phyloP scores from a whole-genome alignment of 257 asterid genomes.

The Nicotiana attenuata region DNA sequence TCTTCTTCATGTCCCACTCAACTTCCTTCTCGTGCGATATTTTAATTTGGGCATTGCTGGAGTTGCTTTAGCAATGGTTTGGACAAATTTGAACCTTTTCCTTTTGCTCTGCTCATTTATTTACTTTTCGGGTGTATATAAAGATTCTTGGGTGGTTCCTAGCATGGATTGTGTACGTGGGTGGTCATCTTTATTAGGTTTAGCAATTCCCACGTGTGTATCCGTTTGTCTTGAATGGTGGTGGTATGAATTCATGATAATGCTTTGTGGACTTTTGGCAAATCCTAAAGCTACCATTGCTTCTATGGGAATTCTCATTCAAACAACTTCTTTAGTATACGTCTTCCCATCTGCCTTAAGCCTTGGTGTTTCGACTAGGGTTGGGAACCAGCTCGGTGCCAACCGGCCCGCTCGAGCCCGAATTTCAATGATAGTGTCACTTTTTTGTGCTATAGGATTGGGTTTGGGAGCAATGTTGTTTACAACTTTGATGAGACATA shows the following conservation, averaged over 20 bases:
- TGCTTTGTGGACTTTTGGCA: slow-evolving; percentile 62
- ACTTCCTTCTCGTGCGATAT: slow-evolving; percentile 52
- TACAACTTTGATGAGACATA: slow-evolving; percentile 51
- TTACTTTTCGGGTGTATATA: slow-evolving; percentile 60
- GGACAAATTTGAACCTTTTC: slow-evolving; percentile 67
- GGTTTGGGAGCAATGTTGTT: slow-evolving; percentile 69
- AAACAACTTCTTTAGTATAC: slow-evolving; percentile 77
- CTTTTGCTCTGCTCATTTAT: slow-evolving; percentile 43
- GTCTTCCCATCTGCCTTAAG: slow-evolving; percentile 84
- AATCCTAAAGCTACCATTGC: slow-evolving; percentile 80
- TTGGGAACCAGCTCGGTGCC: slow-evolving; percentile 78
- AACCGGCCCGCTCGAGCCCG: slow-evolving; percentile 63
- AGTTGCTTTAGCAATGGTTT: slow-evolving; percentile 75
- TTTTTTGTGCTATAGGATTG: slow-evolving; percentile 39
- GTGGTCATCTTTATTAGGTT: slow-evolving; percentile 56
- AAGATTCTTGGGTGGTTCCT: slow-evolving; percentile 65
- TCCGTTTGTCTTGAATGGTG: slow-evolving; percentile 95
- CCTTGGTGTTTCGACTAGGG: slow-evolving; percentile 76
- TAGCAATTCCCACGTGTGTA: slow-evolving; percentile 74
- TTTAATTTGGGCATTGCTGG: slow-evolving; percentile 63
- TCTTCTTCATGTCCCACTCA: slow-evolving; percentile 62
- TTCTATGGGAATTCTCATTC: slow-evolving; percentile 85
- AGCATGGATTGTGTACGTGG: slow-evolving; percentile 61
- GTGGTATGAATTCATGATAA: slow-evolving; percentile 95
- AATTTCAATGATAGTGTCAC: slow-evolving; percentile 48